Evolutionary conservation across 2,329 filamentous ascomycete genomes (phyloP), one percentile per base, ranked within the genome.

Genomic region (Fusarium sp.): DNA sequence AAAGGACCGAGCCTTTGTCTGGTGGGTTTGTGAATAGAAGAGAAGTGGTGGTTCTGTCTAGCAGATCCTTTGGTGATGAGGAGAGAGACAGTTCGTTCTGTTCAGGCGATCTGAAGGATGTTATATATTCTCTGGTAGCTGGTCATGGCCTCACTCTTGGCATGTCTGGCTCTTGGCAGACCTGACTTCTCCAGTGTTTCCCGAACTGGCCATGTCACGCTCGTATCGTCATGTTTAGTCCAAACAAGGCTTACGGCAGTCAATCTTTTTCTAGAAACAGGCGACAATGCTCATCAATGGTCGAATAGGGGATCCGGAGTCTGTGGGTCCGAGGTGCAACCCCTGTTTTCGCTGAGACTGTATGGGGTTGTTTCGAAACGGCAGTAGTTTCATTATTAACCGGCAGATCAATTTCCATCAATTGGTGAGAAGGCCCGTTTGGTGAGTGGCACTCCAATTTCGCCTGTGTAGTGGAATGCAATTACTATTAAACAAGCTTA

Each of bases 291-390:
- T 11, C 35, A 60, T 36, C 29, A 27, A 18, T 37, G 29, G 21
- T 61, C 55, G 20, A 60, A 60, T 60, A 23, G 27, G 27, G 37
- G 58, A 45, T n/a, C 6, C 58, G 58, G 58, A 60, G 55, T 36
- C 48, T 36, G 55, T 45, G 58, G 58, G 33, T 60, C 55, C 58
- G 58, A 29, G 35, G n/a, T 50, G 29, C 17, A 52, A 43, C 35
- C 58, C 45, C 39, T 60, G 55, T 11, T 23, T 10, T 35, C 6
- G n/a, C 35, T 42, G 35, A 29, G 47, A 43, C 55, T 45, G 23
- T 35, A 41, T 42, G 47, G 27, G 55, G 55, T 20, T 60, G 58
- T 53, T 60, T 61, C 58, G 41, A 61, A 60, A 60, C 58, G 31
- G 37, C 41, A 61, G 40, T 35, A 60, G 55, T 60, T 60, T 61